Base-by-base conservation (phyloP, 495 filamentous ascomycete genomes). In the Penicillium cinerascens region DNA sequence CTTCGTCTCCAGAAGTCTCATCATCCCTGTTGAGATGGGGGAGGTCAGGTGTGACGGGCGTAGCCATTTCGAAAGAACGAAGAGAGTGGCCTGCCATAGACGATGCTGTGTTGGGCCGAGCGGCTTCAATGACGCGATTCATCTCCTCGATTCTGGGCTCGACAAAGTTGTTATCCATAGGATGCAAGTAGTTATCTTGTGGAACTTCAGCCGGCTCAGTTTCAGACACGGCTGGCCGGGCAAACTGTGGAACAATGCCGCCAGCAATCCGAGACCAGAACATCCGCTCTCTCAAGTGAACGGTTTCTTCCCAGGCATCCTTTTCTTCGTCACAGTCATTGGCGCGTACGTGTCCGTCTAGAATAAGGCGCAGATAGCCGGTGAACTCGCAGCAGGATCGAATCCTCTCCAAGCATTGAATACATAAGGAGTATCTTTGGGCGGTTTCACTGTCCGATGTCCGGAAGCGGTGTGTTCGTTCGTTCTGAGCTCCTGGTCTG, bases 191-290 rank as follows among this genome's bases (percentile, higher is more conserved):
- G 18, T 47, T 43, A 2, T 44, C 44, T 26, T n/a, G 8, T n/a
- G 39, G 2, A 16, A 25, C 26, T n/a, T 22, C 35, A 15, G 37
- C 42, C 16, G 40, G 35, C 3, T 56, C 43, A 1, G 20, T 17
- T 38, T 42, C 54, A 18, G 46, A 21, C 18, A 55, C 47, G 17
- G 27, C 42, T 25, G 35, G 26, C 5, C 40, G 63, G 17, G 72
- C 55, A 21, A 77, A 78, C n/a, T 77, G 69, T 0, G 91, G 92
- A 40, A 97, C 73, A 4, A 97, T 88, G 16, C 92, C 92, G 15
- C 87, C 92, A 15, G 92, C 92, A 41, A 97, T 82, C 23, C 93
- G 76, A 41, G 87, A 84, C 93, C 93, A 98, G 64, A 98, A 98
- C 87, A 97, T 95, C 54, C 90, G 80, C 65, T 98, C 93, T 40